These are phyloP conservation scores for Candida adriatica DNA, from an alignment of 805 yeast species.

Conservation along the genomic window DNA sequence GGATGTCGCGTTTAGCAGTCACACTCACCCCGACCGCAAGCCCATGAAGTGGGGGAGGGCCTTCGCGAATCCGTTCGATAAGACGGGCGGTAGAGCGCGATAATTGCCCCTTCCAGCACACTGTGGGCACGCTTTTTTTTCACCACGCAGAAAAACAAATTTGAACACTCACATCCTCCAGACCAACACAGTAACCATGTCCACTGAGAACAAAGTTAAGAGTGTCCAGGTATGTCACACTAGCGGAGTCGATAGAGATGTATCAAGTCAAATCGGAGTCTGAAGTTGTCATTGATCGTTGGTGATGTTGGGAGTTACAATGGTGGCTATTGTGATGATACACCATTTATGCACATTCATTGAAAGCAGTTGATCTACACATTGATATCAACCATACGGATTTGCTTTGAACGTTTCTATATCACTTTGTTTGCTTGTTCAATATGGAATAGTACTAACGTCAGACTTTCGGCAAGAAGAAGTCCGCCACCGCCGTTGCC, in stretches of 20 bases:
- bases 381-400: too few relatives aligned
- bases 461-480: slow-evolving; percentile 99
- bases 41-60: not conserved
- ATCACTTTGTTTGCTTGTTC: too few relatives aligned
- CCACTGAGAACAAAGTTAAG: slow-evolving; percentile 51
- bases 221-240: slow-evolving; percentile 88
- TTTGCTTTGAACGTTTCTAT: too few relatives aligned
- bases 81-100: slow-evolving; percentile 8
- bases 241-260: too few relatives aligned
- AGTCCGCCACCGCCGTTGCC: slow-evolving; percentile 99
- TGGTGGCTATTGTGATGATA: too few relatives aligned
- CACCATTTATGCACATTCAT: too few relatives aligned
- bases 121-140: slow-evolving; percentile 9
- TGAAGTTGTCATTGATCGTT: too few relatives aligned
- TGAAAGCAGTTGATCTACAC: too few relatives aligned
- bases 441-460: too few relatives aligned
- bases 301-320: too few relatives aligned
- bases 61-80: slow-evolving; percentile 5
- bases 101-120: slow-evolving; percentile 9
- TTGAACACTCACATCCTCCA: slow-evolving; percentile 12
- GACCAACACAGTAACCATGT: slow-evolving; percentile 38
- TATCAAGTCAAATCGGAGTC: too few relatives aligned
- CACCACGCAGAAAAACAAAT: slow-evolving; percentile 19
- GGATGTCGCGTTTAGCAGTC: slow-evolving; percentile 12
- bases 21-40: slow-evolving; percentile 2